Conservation (phyloP, 768 basidiomycete genomes). For the Tylopilus balloui region DNA sequence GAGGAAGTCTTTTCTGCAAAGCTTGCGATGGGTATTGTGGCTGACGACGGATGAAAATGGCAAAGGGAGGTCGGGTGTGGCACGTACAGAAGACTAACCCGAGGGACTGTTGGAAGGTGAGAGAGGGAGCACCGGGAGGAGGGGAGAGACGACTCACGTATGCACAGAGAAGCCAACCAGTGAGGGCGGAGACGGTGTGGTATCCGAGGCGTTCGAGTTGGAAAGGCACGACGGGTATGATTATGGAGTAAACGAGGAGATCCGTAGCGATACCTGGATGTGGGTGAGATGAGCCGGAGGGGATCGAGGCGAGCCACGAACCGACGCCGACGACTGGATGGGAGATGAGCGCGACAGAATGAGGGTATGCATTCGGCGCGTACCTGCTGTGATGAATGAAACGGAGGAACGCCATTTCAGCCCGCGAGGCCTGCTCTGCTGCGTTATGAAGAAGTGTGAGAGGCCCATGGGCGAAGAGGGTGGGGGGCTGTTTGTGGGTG, state of each 20-base stretch:
- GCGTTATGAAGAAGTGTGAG: not conserved
- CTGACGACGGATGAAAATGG: constrained; percentile 25
- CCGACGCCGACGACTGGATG: constrained; percentile 46
- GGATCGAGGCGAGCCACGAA: constrained; percentile 21
- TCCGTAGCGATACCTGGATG: constrained; percentile 41
- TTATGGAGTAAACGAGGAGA: constrained; percentile 54
- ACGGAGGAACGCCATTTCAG: constrained; percentile 56
- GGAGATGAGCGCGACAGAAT: not conserved
- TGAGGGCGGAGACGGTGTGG: constrained; percentile 42
- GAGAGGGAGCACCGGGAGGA: not conserved
- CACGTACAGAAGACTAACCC: constrained; percentile 51
- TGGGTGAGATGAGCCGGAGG: not conserved
- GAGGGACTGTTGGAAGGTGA: constrained; percentile 38
- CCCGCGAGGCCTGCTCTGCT: constrained; percentile 36
- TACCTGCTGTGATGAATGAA: constrained; percentile 49
- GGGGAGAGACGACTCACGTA: constrained; percentile 38
- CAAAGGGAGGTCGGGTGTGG: not conserved
- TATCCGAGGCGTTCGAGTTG: constrained; percentile 50
- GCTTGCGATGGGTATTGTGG: constrained; percentile 55
- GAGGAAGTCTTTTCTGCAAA: constrained; percentile 48
- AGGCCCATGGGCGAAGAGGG: not conserved
- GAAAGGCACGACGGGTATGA: constrained; percentile 62
- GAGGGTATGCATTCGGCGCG: constrained; percentile 1
- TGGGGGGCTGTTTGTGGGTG: too few relatives aligned
- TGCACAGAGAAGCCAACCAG: constrained; percentile 59